Evolutionary conservation across 2,329 filamentous ascomycete genomes (phyloP).

Genomic region (Fusarium dimerum): DNA sequence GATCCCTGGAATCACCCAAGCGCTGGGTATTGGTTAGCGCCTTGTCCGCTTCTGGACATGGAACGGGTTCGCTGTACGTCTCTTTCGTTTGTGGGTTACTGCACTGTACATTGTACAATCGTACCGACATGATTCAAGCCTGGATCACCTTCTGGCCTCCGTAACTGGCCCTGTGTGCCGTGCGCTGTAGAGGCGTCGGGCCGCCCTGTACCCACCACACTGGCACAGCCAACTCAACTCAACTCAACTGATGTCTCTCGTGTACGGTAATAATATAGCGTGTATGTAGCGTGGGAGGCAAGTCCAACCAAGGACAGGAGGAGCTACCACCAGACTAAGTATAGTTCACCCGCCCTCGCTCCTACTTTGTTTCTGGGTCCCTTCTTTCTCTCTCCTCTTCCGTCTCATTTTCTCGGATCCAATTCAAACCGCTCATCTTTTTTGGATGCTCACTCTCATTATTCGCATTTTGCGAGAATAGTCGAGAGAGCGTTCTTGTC

Average conservation of each 20-base stretch:
- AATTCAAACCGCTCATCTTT: conserved; percentile 5
- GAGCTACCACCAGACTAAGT: conserved; percentile 23
- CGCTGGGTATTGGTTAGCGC: background rate
- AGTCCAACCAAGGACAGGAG: background rate
- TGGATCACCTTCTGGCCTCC: too few relatives aligned
- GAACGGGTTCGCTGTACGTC: background rate
- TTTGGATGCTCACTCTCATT: conserved; percentile 5
- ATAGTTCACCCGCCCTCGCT: conserved; percentile 25
- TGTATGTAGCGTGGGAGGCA: too few relatives aligned
- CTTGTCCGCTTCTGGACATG: background rate
- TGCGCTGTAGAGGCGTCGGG: conserved; percentile 24
- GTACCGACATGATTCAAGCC: too few relatives aligned
- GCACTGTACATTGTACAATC: too few relatives aligned
- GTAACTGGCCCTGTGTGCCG: conserved; percentile 22
- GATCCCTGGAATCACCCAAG: background rate
- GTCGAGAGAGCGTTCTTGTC: background rate
- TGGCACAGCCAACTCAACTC: background rate
- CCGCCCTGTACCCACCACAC: conserved; percentile 26
- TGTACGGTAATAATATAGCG: too few relatives aligned
- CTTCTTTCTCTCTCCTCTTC: conserved; percentile 11
- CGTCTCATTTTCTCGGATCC: conserved; percentile 6
- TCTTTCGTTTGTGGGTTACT: background rate
- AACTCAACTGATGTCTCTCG: too few relatives aligned
- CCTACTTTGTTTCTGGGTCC: conserved; percentile 18
- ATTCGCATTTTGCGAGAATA: conserved; percentile 16